Percentiles rank a stretch among this genome's conserved stretches.
phyloP scores from a whole-genome alignment of 2,329 filamentous ascomycete species.

The Volutella citrinella region DNA sequence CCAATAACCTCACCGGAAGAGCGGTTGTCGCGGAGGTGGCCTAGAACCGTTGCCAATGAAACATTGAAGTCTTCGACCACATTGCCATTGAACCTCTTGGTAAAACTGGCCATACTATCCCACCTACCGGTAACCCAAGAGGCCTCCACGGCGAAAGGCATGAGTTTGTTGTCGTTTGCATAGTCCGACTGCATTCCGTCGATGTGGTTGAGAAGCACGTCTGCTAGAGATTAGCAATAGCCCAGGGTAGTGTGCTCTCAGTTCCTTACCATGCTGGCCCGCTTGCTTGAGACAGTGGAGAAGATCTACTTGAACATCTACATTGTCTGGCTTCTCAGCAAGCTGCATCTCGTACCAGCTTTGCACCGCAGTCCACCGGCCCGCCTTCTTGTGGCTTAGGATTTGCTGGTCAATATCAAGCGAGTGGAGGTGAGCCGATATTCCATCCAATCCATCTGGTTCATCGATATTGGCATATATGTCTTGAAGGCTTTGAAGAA shows the following conservation, averaged over 20 bases:
- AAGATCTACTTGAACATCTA: constrained; percentile 77
- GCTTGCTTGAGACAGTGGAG: constrained; percentile 89
- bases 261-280: constrained; percentile 81
- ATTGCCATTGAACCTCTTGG: constrained; percentile 51
- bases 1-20: constrained; percentile 51
- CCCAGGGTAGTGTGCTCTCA: constrained; percentile 20
- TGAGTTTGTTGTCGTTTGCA: constrained; percentile 57
- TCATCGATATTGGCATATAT: constrained; percentile 98
- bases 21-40: constrained; percentile 55
- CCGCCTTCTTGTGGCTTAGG: constrained; percentile 86
- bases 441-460: constrained; percentile 92
- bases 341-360: constrained; percentile 96
- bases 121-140: constrained; percentile 88
- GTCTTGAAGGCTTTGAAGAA: constrained; percentile 78
- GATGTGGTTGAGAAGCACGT: constrained; percentile 82
- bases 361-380: constrained; percentile 90
- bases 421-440: constrained; percentile 80
- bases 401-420: constrained; percentile 94
- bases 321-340: constrained; percentile 71
- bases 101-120: constrained; percentile 68
- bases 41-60: constrained; percentile 61
- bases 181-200: constrained; percentile 65
- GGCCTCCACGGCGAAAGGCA: constrained; percentile 86
- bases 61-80: constrained; percentile 70
- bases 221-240: constrained; percentile 40